A percentile compares a stretch with the other conserved stretches of the same genome.
These are phyloP conservation scores for Fusarium chaquense DNA, from an alignment of 2,329 filamentous ascomycete genomes.

Conservation along the genomic window DNA sequence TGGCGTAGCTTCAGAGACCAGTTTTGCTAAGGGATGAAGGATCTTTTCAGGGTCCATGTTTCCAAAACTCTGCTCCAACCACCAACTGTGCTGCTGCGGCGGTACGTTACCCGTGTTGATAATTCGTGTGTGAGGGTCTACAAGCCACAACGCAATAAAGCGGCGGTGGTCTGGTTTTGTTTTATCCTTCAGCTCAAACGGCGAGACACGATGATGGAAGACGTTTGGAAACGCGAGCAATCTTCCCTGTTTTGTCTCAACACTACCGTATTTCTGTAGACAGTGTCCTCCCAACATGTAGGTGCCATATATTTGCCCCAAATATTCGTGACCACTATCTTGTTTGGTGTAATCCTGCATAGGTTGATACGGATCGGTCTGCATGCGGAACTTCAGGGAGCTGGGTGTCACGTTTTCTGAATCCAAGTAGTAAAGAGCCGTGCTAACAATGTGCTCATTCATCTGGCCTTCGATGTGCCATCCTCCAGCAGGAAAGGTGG, in stretches of 20 bases:
- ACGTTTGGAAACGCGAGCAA: slow-evolving; percentile 39
- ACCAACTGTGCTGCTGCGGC: slow-evolving; percentile 52
- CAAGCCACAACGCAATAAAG: slow-evolving; percentile 65
- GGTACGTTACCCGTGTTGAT: slow-evolving; percentile 52
- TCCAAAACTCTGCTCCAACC: slow-evolving; percentile 36
- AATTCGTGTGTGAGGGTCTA: slow-evolving; percentile 61
- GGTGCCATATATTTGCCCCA: slow-evolving; percentile 25
- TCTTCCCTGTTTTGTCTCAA: slow-evolving; percentile 36
- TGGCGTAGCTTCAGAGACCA: not conserved
- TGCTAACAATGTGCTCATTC: slow-evolving; percentile 49
- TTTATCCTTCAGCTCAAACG: slow-evolving; percentile 61
- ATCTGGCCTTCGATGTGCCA: slow-evolving; percentile 47
- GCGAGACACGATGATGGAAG: slow-evolving; percentile 40
- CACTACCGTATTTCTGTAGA: slow-evolving; percentile 34
- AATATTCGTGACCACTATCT: too few species aligned
- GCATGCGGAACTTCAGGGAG: slow-evolving; percentile 38
- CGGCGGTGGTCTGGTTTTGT: slow-evolving; percentile 63
- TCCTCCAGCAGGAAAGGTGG: too few species aligned
- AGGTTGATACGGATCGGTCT: too few species aligned
- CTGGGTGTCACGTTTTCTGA: slow-evolving; percentile 41
- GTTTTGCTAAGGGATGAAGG: not conserved
- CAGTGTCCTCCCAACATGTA: rapidly evolving
- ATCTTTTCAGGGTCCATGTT: not conserved
- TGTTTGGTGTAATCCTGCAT: too few species aligned
- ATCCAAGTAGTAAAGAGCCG: slow-evolving; percentile 47